Percentiles rank a stretch among this genome's conserved stretches.
Conservation (phyloP, 257 asterid genomes). For the Plantago ovata region DNA sequence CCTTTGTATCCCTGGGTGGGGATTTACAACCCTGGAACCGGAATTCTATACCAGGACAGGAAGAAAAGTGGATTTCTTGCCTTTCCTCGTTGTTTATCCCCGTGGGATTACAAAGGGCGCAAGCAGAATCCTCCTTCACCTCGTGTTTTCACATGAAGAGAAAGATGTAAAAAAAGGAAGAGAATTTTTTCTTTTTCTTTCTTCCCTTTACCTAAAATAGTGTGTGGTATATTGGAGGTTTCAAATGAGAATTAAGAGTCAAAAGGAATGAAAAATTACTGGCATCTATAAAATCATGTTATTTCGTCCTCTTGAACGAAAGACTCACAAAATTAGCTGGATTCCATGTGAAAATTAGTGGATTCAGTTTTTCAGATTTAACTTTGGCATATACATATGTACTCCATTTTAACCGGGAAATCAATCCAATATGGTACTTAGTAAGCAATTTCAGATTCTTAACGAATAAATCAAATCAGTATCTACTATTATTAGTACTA, state of each 20-base stretch:
- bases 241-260: neutral
- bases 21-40: constrained; percentile 12
- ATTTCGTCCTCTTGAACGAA: neutral
- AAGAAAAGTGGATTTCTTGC: constrained; percentile 1
- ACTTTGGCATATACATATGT: no score
- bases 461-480: no score
- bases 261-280: neutral
- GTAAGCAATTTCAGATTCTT: no score
- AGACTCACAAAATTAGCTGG: neutral
- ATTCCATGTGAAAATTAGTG: neutral
- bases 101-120: constrained; percentile 11
- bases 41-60: neutral
- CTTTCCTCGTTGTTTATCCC: constrained; percentile 12
- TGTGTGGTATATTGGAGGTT: neutral
- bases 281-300: constrained; percentile 4
- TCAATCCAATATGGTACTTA: no score
- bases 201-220: neutral
- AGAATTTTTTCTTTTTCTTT: no score
- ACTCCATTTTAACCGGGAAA: no score
- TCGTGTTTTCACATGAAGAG: constrained; percentile 5
- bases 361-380: neutral
- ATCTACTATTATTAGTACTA: no score
- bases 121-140: constrained; percentile 10
- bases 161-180: neutral
- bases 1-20: constrained; percentile 1